A percentile compares a stretch with the other conserved stretches of the same genome.
Evolutionary conservation across 306 rosid genomes (phyloP).

Genomic region (Gillenia trifoliata): DNA sequence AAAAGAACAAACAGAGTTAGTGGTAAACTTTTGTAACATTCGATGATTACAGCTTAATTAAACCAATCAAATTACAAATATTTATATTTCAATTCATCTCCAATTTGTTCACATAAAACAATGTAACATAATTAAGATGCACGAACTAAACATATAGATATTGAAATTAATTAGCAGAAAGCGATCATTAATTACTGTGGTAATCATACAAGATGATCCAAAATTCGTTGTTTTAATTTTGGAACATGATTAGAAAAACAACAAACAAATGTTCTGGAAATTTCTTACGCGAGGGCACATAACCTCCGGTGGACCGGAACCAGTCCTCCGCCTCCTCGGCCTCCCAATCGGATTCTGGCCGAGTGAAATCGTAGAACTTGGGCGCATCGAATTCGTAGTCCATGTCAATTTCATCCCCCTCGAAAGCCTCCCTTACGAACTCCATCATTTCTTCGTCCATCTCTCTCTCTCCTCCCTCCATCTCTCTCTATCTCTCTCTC

Average conservation of each 20-base stretch:
- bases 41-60: too few relatives aligned
- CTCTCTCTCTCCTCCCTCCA: not conserved
- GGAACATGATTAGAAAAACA: not conserved
- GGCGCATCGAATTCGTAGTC: constrained; percentile 78
- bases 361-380: constrained; percentile 45
- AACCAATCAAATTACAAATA: not conserved
- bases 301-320: constrained; percentile 46
- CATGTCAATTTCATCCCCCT: constrained; percentile 38
- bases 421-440: constrained; percentile 26
- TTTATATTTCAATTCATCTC: too few relatives aligned
- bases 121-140: not conserved
- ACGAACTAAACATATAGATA: not conserved
- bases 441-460: constrained; percentile 60
- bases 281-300: constrained; percentile 71
- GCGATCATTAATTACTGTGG: not conserved
- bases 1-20: not conserved
- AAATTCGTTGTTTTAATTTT: not conserved
- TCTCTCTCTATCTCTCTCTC: not conserved
- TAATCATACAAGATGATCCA: not conserved
- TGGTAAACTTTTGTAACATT: not conserved
- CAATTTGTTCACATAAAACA: not conserved
- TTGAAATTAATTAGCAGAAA: not conserved
- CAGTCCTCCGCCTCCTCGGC: constrained; percentile 59
- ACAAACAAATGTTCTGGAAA: not conserved
- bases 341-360: constrained; percentile 44